These are phyloP conservation scores for Planoprotostelium fungivorum DNA, from an alignment of 78 protist species.

Conservation along the genomic window DNA sequence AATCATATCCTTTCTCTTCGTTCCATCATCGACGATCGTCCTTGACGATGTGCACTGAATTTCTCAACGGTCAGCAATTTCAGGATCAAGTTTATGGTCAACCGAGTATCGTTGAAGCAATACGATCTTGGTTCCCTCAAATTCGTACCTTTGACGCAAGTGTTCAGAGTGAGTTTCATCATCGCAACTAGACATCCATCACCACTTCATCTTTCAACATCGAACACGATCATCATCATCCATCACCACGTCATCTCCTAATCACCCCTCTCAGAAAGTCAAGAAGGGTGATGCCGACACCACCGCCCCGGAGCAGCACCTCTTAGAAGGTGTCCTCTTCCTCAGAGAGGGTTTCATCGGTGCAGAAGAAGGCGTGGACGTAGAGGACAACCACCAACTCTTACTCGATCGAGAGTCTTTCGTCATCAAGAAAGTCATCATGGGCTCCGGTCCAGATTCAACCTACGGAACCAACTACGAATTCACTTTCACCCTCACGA, in stretches of 20 bases:
- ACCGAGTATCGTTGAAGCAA: not conserved
- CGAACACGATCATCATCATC: no score
- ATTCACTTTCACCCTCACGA: not conserved
- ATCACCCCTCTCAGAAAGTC: no score
- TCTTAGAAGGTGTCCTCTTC: not conserved
- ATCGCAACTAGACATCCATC: no score
- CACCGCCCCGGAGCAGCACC: no score
- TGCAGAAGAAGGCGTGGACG: not conserved
- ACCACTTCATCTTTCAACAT: no score
- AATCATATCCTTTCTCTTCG: constrained; percentile 21
- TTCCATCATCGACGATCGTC: not conserved
- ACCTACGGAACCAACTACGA: not conserved
- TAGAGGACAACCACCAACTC: not conserved
- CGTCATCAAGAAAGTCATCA: not conserved
- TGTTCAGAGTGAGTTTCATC: not conserved
- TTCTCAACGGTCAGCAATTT: not conserved
- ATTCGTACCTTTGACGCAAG: not conserved
- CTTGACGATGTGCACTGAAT: constrained; percentile 4
- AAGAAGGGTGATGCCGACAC: no score
- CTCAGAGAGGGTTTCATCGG: not conserved
- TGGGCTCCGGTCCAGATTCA: not conserved
- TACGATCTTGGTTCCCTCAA: not conserved
- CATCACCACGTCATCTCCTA: no score
- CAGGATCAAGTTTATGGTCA: not conserved
- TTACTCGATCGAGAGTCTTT: not conserved